Conservation (phyloP, 805 yeast species). For the Candida sphagnicola region DNA sequence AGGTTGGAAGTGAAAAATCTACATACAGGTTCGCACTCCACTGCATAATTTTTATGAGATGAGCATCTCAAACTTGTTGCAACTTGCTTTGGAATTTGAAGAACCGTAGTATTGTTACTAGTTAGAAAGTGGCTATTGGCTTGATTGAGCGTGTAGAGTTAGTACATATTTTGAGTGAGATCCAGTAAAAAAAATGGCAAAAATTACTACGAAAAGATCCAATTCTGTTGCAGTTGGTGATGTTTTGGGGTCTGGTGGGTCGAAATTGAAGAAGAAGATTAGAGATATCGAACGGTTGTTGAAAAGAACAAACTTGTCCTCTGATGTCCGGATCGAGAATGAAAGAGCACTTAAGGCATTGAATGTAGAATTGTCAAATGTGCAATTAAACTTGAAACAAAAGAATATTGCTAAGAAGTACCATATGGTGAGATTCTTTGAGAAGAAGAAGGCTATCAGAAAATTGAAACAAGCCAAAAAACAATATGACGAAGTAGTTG, state of each 20-base stretch:
- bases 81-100: too few relatives aligned
- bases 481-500: constrained; percentile 29
- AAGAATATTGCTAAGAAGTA: constrained; percentile 64
- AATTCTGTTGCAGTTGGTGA: constrained; percentile 24
- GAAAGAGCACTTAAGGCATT: constrained; percentile 73
- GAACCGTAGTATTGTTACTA: too few relatives aligned
- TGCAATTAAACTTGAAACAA: constrained; percentile 41
- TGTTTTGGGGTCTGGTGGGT: constrained; percentile 27
- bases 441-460: constrained; percentile 78
- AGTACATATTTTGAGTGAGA: neutral
- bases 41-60: neutral
- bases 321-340: constrained; percentile 61
- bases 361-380: constrained; percentile 51
- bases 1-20: neutral
- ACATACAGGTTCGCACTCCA: neutral
- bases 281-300: constrained; percentile 80
- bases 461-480: constrained; percentile 53
- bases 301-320: constrained; percentile 47
- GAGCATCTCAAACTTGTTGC: neutral
- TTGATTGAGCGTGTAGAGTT: neutral
- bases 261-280: constrained; percentile 77
- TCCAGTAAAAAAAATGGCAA: constrained; percentile 12
- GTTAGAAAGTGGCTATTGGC: too few relatives aligned
- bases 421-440: constrained; percentile 92
- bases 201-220: constrained; percentile 11